These are phyloP conservation scores for Fusarium metavorans DNA, from an alignment of 2,329 filamentous ascomycete species.

Conservation along the genomic window DNA sequence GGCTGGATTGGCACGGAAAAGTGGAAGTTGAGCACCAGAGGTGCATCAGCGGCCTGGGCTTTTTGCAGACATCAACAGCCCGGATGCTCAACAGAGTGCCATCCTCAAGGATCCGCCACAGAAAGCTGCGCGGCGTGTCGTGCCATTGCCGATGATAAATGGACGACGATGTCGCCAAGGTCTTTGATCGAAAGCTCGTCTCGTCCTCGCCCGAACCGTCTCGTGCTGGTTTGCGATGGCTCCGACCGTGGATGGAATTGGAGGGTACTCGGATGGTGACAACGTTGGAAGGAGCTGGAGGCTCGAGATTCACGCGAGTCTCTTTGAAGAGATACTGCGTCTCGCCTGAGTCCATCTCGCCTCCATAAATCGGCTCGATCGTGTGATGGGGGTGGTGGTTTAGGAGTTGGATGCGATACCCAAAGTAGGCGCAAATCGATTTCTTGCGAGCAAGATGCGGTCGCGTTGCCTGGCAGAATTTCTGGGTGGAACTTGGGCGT, in stretches of 20 bases:
- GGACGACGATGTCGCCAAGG: slow-evolving; percentile 82
- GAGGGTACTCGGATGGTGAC: slow-evolving; percentile 77
- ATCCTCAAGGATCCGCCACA: slow-evolving; percentile 90
- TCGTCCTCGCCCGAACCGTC: slow-evolving; percentile 71
- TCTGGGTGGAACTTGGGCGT: slow-evolving; percentile 42
- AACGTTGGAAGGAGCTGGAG: slow-evolving; percentile 74
- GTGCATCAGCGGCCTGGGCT: slow-evolving; percentile 74
- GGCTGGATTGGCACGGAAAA: slow-evolving; percentile 81
- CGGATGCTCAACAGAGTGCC: slow-evolving; percentile 85
- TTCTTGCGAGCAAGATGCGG: slow-evolving; percentile 38
- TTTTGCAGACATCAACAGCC: slow-evolving; percentile 82
- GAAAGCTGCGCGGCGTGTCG: slow-evolving; percentile 83
- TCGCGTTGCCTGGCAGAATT: slow-evolving; percentile 51
- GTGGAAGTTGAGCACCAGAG: slow-evolving; percentile 80
- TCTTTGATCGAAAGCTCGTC: slow-evolving; percentile 76
- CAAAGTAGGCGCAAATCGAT: slow-evolving; percentile 41
- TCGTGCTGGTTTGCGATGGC: slow-evolving; percentile 53
- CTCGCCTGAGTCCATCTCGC: slow-evolving; percentile 74
- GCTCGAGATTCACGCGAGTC: slow-evolving; percentile 85
- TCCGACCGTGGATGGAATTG: slow-evolving; percentile 59
- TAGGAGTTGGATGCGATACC: slow-evolving; percentile 31
- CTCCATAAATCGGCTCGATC: slow-evolving; percentile 64
- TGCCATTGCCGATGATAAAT: slow-evolving; percentile 86
- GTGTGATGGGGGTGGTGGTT: slow-evolving; percentile 21
- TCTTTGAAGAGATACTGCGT: slow-evolving; percentile 84